Evolutionary conservation across 2,329 filamentous ascomycete genomes (phyloP).

Genomic region (Colletotrichum scovillei): DNA sequence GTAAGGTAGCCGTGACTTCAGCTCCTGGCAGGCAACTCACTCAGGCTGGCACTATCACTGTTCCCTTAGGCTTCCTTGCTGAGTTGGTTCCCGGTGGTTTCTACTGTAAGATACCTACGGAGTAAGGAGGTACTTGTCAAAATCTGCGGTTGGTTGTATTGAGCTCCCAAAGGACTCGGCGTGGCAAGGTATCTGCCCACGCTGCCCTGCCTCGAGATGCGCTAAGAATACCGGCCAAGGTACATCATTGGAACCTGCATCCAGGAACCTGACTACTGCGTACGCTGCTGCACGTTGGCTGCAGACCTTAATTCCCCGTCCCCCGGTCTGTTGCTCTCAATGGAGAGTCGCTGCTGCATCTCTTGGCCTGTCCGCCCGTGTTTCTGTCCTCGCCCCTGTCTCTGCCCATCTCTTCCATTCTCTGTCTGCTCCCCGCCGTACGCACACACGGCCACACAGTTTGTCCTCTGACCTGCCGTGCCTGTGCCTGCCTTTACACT

Average conservation of each 20-base stretch:
- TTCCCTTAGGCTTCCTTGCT: background rate
- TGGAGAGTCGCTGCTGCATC: background rate
- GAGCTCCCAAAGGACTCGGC: background rate
- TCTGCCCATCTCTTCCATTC: background rate
- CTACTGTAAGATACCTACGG: too few relatives aligned
- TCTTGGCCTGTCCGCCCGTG: background rate
- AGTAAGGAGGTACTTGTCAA: background rate
- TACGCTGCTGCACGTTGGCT: background rate
- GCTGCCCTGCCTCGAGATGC: background rate
- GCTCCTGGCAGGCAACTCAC: too few relatives aligned
- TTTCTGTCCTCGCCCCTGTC: background rate
- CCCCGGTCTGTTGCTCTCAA: background rate
- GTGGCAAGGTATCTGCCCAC: too few relatives aligned
- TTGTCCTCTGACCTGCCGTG: background rate
- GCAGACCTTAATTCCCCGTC: slow-evolving; percentile 23
- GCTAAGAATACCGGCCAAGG: background rate
- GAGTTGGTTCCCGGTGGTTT: background rate
- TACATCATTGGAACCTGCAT: background rate
- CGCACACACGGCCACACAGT: background rate
- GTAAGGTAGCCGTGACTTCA: too few relatives aligned
- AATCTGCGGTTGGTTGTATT: background rate
- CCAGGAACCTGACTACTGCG: background rate
- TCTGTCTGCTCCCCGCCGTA: background rate
- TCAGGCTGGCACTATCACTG: background rate
- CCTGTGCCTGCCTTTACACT: too few relatives aligned